Conservation (phyloP, 176 grass and related monocot genomes). For the Eleusine coracana region DNA sequence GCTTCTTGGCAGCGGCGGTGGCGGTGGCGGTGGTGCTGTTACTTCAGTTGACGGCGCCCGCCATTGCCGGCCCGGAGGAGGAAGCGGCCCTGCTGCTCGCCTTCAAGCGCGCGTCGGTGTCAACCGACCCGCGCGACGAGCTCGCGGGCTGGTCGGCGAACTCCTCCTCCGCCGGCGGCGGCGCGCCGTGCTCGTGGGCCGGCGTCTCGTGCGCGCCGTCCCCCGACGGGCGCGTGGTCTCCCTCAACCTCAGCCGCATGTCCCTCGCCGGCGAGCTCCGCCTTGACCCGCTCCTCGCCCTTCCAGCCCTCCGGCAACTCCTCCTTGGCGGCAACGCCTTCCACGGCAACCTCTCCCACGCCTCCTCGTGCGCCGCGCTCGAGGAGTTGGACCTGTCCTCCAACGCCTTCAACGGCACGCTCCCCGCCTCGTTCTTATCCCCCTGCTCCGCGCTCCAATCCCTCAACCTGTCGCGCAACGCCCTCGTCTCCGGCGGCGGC, state of each 20-base stretch:
- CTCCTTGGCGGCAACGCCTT: conserved; percentile 80
- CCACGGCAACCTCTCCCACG: conserved; percentile 84
- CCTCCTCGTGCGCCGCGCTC: conserved; percentile 39
- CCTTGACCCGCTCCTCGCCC: conserved; percentile 58
- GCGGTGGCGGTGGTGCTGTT: conserved; percentile 15
- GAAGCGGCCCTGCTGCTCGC: conserved; percentile 73
- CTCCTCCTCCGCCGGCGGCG: conserved; percentile 13
- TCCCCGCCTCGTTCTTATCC: conserved; percentile 63
- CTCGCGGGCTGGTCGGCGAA: conserved; percentile 59
- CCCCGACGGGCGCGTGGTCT: conserved; percentile 44
- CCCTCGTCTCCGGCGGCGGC: conserved; percentile 40
- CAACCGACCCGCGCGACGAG: conserved; percentile 46
- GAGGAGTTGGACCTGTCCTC: conserved; percentile 67
- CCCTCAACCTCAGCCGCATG: conserved; percentile 77
- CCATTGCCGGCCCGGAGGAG: conserved; percentile 51
- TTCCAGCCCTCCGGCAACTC: conserved; percentile 54
- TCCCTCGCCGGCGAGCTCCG: conserved; percentile 62
- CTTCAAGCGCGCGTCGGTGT: conserved; percentile 64
- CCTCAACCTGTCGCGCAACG: conserved; percentile 77
- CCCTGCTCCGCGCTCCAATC: conserved; percentile 52
- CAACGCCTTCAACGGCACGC: conserved; percentile 72
- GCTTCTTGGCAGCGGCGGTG: conserved; percentile 3
- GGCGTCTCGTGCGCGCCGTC: conserved; percentile 56
- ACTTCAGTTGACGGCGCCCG: conserved; percentile 15
- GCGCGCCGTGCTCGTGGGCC: conserved; percentile 63